A percentile compares a stretch with the other conserved stretches of the same genome.
These are phyloP conservation scores for Gremmenia infestans DNA, from an alignment of 2,329 filamentous ascomycete genomes.

Conservation along the genomic window DNA sequence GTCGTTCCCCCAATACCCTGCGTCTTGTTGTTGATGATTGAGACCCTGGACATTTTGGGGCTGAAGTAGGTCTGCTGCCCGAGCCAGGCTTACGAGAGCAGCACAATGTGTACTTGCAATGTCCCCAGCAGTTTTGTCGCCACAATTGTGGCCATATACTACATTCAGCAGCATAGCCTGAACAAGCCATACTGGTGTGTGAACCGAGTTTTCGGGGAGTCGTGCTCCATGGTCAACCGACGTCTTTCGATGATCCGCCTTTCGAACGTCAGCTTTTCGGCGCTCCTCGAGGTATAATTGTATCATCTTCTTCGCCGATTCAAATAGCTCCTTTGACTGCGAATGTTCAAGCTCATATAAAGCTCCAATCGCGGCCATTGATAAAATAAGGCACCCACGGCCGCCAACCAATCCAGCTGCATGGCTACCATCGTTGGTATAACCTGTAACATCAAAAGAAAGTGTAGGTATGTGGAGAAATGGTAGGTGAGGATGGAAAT, in stretches of 20 bases:
- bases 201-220: conserved; percentile 54
- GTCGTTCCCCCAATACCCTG: conserved; percentile 4
- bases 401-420: conserved; percentile 62
- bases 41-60: conserved; percentile 30
- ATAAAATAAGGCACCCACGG: conserved; percentile 79
- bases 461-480: conserved; percentile 89
- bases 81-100: conserved; percentile 82
- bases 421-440: conserved; percentile 56
- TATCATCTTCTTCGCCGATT: conserved; percentile 93
- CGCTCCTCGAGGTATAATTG: conserved; percentile 88
- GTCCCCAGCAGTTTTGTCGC: conserved; percentile 83
- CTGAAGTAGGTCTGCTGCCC: conserved; percentile 73
- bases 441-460: conserved; percentile 76
- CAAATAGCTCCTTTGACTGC: conserved; percentile 80
- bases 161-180: conserved; percentile 97
- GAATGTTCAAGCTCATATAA: conserved; percentile 81
- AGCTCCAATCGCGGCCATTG: conserved; percentile 79
- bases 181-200: conserved; percentile 89
- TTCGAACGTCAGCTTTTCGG: conserved; percentile 74
- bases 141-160: conserved; percentile 91
- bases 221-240: conserved; percentile 44
- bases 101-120: conserved; percentile 91
- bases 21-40: conserved; percentile 35
- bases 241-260: conserved; percentile 52
- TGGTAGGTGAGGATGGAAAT: conserved; percentile 92